Evolutionary conservation across 2,329 filamentous ascomycete genomes (phyloP).

Genomic region (Aureobasidium leucospermi): DNA sequence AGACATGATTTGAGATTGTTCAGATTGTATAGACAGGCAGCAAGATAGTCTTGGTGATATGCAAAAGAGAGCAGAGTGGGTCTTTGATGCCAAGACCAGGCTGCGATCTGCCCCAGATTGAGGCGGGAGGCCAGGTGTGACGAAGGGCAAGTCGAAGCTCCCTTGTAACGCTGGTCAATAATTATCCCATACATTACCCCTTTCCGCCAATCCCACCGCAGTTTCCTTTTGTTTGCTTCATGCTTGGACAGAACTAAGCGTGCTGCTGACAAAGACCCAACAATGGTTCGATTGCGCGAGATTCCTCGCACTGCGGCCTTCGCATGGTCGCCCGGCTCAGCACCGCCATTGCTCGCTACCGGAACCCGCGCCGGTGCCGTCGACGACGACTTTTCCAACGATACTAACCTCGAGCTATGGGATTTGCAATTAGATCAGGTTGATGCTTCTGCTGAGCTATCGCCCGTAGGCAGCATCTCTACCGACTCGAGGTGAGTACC

Average conservation of each 20-base stretch:
- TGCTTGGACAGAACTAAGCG: background rate
- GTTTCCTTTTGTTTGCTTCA: background rate
- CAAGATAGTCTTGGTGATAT: constrained; percentile 10
- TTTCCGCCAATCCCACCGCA: background rate
- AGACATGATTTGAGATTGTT: constrained; percentile 53
- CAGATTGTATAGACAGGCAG: background rate
- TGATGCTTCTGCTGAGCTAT: constrained; percentile 71
- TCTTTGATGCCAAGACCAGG: constrained; percentile 10
- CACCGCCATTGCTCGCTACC: constrained; percentile 77
- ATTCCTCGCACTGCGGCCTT: constrained; percentile 95
- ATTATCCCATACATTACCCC: constrained; percentile 7
- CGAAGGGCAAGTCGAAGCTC: constrained; percentile 8
- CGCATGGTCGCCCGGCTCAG: constrained; percentile 82
- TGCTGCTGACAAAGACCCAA: constrained; percentile 14
- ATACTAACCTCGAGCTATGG: constrained; percentile 95
- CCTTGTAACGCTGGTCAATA: constrained; percentile 5
- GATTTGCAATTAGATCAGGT: constrained; percentile 76
- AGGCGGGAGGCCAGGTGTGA: constrained; percentile 7
- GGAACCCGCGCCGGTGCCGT: constrained; percentile 93
- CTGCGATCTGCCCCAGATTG: constrained; percentile 3
- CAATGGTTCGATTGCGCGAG: constrained; percentile 93
- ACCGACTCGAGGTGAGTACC: constrained; percentile 74
- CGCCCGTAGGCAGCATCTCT: constrained; percentile 73
- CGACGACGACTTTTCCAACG: constrained; percentile 94
- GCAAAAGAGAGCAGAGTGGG: constrained; percentile 1